phyloP scores from a whole-genome alignment of 2,329 filamentous ascomycete genomes.

The Rugonectria rugulosa region DNA sequence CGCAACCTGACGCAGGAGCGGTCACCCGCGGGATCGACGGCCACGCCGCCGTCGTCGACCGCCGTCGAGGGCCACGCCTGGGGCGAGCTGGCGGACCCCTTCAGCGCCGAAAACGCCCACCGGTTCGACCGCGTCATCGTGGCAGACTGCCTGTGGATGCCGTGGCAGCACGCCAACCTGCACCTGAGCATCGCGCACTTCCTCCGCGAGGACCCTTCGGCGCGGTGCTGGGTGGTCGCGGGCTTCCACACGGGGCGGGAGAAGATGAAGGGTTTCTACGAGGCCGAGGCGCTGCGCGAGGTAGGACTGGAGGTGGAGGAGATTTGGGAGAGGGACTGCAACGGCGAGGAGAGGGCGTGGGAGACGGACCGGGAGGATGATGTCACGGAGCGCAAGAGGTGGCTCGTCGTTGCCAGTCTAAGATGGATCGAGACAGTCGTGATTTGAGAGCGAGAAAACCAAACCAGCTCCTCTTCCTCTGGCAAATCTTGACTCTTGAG shows the following conservation, averaged over 20 bases:
- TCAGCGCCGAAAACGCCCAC: conserved; percentile 39
- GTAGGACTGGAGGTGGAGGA: conserved; percentile 66
- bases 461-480: not conserved
- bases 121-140: conserved; percentile 70
- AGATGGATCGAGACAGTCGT: conserved; percentile 44
- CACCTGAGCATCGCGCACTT: conserved; percentile 69
- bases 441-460: conserved; percentile 6
- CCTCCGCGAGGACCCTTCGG: conserved; percentile 52
- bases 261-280: conserved; percentile 73
- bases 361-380: conserved; percentile 69
- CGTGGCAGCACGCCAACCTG: conserved; percentile 73
- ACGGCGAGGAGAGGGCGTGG: conserved; percentile 70
- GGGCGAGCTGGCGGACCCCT: conserved; percentile 58
- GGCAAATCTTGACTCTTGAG: not conserved
- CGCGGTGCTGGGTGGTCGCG: conserved; percentile 70
- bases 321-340: conserved; percentile 74
- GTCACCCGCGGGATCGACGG: conserved; percentile 41
- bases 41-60: conserved; percentile 37
- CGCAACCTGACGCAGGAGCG: conserved; percentile 54
- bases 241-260: conserved; percentile 76
- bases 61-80: conserved; percentile 68
- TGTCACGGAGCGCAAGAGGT: conserved; percentile 69
- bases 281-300: conserved; percentile 50
- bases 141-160: conserved; percentile 80
- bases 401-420: conserved; percentile 69